Percentiles rank a stretch among this genome's conserved stretches.
Conservation (phyloP, 2,329 filamentous ascomycete species). For the Allantophomopsis lycopodina region DNA sequence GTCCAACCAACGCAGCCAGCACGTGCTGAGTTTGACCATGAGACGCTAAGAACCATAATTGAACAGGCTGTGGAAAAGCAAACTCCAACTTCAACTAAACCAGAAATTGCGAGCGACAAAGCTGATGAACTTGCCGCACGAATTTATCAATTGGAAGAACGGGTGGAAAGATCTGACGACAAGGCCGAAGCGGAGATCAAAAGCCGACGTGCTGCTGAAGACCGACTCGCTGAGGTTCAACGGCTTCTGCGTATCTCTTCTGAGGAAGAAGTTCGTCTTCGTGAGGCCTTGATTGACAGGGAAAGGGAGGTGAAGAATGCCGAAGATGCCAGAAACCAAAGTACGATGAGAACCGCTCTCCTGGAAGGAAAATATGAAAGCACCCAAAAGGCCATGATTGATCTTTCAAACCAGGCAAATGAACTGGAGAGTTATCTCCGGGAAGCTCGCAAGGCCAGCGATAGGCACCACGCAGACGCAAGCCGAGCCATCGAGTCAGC, state of each 20-base stretch:
- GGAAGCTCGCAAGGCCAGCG: slow-evolving; percentile 38
- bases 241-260: slow-evolving; percentile 52
- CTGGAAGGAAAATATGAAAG: slow-evolving; percentile 54
- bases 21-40: slow-evolving; percentile 28
- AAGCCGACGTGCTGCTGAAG: slow-evolving; percentile 53
- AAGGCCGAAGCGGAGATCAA: slow-evolving; percentile 50
- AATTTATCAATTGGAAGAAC: slow-evolving; percentile 55
- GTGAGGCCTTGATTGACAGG: slow-evolving; percentile 53
- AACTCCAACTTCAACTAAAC: slow-evolving; percentile 34
- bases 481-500: slow-evolving; percentile 50
- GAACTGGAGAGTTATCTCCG: slow-evolving; percentile 39
- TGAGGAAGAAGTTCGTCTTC: slow-evolving; percentile 59
- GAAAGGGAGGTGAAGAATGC: slow-evolving; percentile 49
- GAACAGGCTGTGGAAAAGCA: slow-evolving; percentile 47
- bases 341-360: slow-evolving; percentile 46
- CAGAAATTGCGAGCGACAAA: slow-evolving; percentile 12
- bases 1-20: slow-evolving; percentile 23
- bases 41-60: slow-evolving; percentile 46
- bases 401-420: slow-evolving; percentile 41
- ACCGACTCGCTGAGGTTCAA: slow-evolving; percentile 60
- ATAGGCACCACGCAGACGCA: slow-evolving; percentile 48
- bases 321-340: slow-evolving; percentile 40
- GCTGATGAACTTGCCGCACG: slow-evolving; percentile 29
- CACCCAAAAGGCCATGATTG: slow-evolving; percentile 35
- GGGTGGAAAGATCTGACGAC: slow-evolving; percentile 48